phyloP scores from a whole-genome alignment of 2,329 filamentous ascomycete species.

The Fonsecaea nubica region DNA sequence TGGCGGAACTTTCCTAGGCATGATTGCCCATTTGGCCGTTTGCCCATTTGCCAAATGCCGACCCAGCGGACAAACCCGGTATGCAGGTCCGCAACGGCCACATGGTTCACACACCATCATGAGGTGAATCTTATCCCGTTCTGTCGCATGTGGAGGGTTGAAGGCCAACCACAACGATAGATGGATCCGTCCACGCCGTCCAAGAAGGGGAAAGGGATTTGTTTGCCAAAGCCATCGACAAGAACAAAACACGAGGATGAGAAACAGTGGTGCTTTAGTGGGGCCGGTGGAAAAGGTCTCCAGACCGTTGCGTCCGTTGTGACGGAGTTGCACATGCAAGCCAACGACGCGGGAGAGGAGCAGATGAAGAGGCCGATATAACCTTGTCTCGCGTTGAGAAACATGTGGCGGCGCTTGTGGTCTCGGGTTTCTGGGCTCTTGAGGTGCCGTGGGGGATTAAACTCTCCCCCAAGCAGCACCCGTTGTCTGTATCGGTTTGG shows the following conservation, averaged over 20 bases:
- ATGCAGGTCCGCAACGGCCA: constrained; percentile 13
- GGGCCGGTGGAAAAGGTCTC: neutral
- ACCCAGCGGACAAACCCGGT: constrained; percentile 7
- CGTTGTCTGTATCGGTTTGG: too few relatives aligned
- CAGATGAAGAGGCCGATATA: too few relatives aligned
- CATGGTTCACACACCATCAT: constrained; percentile 20
- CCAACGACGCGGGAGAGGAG: too few relatives aligned
- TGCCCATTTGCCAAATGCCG: constrained; percentile 1
- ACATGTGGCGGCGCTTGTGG: too few relatives aligned
- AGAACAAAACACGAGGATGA: neutral
- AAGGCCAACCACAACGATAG: neutral
- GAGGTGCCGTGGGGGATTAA: too few relatives aligned
- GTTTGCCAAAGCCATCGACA: neutral
- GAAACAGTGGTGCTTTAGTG: neutral
- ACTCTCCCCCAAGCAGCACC: too few relatives aligned
- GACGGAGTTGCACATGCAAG: too few relatives aligned
- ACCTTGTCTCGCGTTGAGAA: too few relatives aligned
- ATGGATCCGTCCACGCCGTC: neutral
- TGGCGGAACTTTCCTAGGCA: neutral
- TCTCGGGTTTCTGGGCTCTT: too few relatives aligned
- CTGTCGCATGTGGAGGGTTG: constrained; percentile 2
- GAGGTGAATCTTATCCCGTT: neutral
- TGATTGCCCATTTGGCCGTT: neutral
- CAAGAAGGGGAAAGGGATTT: constrained; percentile 1
- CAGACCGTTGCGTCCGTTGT: too few relatives aligned